Evolutionary conservation across 2,329 filamentous ascomycete species (phyloP).

Genomic region (Fusarium sp.): DNA sequence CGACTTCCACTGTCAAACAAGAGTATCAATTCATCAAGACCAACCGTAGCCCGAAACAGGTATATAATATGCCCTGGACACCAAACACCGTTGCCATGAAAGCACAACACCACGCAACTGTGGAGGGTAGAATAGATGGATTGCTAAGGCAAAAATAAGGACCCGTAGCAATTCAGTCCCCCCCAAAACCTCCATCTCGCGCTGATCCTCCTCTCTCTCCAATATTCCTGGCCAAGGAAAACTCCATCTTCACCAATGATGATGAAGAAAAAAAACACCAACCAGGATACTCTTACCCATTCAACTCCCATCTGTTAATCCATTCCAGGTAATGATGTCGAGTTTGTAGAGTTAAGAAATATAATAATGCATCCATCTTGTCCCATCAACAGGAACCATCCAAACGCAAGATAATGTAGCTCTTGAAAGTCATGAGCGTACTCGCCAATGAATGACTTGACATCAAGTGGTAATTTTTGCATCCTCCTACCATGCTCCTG

Average conservation of each 20-base stretch:
- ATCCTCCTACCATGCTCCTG: slow-evolving; percentile 1
- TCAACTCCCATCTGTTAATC: slow-evolving; percentile 34
- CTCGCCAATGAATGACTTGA: slow-evolving; percentile 8
- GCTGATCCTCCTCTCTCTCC: slow-evolving; percentile 2
- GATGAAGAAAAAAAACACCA: slow-evolving; percentile 33
- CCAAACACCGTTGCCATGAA: slow-evolving; percentile 51
- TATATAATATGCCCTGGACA: slow-evolving; percentile 49
- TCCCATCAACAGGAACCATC: slow-evolving; percentile 14
- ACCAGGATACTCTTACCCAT: slow-evolving; percentile 30
- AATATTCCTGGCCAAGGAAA: slow-evolving; percentile 22
- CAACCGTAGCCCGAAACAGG: slow-evolving; percentile 39
- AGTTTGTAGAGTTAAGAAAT: slow-evolving; percentile 24
- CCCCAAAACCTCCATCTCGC: slow-evolving; percentile 21
- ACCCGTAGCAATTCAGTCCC: slow-evolving; percentile 30
- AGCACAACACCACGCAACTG: slow-evolving; percentile 41
- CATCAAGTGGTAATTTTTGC: slow-evolving; percentile 1
- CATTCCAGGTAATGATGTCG: slow-evolving; percentile 35
- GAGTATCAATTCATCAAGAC: slow-evolving; percentile 28
- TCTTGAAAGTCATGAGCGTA: background rate
- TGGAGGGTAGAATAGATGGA: slow-evolving; percentile 38
- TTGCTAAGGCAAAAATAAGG: slow-evolving; percentile 35
- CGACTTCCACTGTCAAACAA: background rate
- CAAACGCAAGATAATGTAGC: slow-evolving; percentile 22
- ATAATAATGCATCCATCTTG: slow-evolving; percentile 30
- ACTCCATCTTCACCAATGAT: slow-evolving; percentile 30